phyloP scores from a whole-genome alignment of 208 protist species.

The Acanthamoeba sp. region DNA sequence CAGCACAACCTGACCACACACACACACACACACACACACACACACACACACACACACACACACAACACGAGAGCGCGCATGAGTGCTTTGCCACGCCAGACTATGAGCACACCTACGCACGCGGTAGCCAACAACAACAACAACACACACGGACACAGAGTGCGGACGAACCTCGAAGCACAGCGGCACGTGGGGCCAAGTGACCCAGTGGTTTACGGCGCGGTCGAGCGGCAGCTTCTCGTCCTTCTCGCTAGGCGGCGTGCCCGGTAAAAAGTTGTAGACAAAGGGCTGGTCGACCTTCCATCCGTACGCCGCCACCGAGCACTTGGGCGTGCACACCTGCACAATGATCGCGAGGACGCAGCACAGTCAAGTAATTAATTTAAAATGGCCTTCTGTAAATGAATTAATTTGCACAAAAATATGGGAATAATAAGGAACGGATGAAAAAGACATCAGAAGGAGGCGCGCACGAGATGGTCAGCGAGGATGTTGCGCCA shows the following conservation, averaged over 20 bases:
- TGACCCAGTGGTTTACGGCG: slow-evolving; percentile 14
- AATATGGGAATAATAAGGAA: not conserved
- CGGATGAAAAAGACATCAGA: not conserved
- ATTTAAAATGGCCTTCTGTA: not conserved
- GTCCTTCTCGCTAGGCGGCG: slow-evolving; percentile 8
- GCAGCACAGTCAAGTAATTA: too few relatives aligned
- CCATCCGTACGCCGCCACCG: not conserved
- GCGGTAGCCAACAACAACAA: not conserved
- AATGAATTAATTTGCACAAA: not conserved
- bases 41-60: not conserved
- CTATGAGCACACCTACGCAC: too few relatives aligned
- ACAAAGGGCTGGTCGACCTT: slow-evolving; percentile 15
- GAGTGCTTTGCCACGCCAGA: too few relatives aligned
- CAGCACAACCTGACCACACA: not conserved
- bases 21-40: not conserved
- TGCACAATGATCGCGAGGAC: not conserved
- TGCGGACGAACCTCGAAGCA: not conserved
- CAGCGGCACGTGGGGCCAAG: not conserved
- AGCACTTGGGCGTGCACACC: slow-evolving; percentile 1
- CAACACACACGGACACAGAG: not conserved
- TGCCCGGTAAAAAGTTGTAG: not conserved
- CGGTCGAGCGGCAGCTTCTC: slow-evolving; percentile 12
- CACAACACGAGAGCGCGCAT: not conserved
- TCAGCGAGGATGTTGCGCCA: slow-evolving; percentile 19
- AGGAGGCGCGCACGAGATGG: not conserved